These are phyloP conservation scores for Pinus taeda DNA, from an alignment of 75 land plant genomes.

Conservation along the genomic window DNA sequence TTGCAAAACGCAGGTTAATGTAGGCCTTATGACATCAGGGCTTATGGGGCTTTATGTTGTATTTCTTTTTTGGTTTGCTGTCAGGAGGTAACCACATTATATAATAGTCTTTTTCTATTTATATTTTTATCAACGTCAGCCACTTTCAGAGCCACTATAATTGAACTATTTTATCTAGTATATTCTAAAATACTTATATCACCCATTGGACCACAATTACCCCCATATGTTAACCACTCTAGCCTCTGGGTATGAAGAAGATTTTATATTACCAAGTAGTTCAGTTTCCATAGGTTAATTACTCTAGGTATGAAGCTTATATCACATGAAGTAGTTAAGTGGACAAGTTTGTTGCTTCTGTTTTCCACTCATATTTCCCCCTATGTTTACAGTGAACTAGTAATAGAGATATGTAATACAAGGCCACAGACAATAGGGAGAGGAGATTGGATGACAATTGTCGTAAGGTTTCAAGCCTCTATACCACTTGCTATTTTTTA, in stretches of 20 bases:
- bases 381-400: conserved; percentile 68
- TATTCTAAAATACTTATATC: neutral
- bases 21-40: conserved; percentile 79
- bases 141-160: neutral
- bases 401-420: conserved; percentile 52
- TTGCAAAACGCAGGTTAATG: conserved; percentile 63
- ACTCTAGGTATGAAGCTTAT: neutral
- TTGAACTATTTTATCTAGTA: neutral
- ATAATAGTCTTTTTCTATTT: neutral
- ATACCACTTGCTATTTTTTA: neutral
- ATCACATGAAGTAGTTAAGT: neutral
- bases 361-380: conserved; percentile 3
- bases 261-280: too few species aligned
- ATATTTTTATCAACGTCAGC: neutral
- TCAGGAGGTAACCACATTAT: conserved; percentile 58
- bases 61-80: conserved; percentile 93
- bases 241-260: too few species aligned
- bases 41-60: conserved; percentile 87
- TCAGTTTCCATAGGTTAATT: neutral
- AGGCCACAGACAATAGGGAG: conserved; percentile 54
- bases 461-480: conserved; percentile 40
- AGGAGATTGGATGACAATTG: conserved; percentile 79
- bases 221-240: too few species aligned
- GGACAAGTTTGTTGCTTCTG: neutral
- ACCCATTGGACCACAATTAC: too few species aligned